These are phyloP conservation scores for Pecoramyces ruminantium DNA, from an alignment of 192 early-diverging fungal genomes.

Conservation along the genomic window DNA sequence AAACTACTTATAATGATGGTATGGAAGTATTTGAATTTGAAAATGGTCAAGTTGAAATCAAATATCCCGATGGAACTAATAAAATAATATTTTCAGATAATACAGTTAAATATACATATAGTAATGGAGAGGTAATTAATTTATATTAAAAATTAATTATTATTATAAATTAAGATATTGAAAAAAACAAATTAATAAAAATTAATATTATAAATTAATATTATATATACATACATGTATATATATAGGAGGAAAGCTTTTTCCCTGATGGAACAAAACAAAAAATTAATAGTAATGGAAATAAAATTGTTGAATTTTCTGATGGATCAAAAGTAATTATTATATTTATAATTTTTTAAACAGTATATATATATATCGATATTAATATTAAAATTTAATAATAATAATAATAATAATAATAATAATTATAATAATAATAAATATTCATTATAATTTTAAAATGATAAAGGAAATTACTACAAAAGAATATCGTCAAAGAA, in stretches of 20 bases:
- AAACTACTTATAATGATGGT: background rate
- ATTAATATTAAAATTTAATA: no score
- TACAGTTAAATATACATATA: background rate
- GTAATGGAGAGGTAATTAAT: background rate
- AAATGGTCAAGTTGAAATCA: background rate
- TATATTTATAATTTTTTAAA: no score
- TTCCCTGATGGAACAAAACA: slow-evolving; percentile 1
- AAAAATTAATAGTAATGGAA: background rate
- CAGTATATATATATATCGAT: no score
- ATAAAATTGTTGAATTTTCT: slow-evolving; percentile 1
- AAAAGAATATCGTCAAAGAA: background rate
- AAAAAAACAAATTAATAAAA: background rate
- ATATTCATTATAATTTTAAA: no score
- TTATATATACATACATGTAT: no score
- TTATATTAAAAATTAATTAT: no score
- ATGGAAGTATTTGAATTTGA: slow-evolving; percentile 1
- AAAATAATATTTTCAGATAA: slow-evolving; percentile 1
- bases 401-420: no score
- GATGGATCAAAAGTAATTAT: slow-evolving; percentile 1
- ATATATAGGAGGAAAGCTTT: background rate
- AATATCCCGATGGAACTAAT: background rate
- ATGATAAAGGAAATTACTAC: background rate
- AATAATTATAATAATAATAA: no score
- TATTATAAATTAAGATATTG: no score
- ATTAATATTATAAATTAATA: no score